Base-by-base conservation (phyloP, 352 stramenopile genomes). In the Thalassiosira hispida region DNA sequence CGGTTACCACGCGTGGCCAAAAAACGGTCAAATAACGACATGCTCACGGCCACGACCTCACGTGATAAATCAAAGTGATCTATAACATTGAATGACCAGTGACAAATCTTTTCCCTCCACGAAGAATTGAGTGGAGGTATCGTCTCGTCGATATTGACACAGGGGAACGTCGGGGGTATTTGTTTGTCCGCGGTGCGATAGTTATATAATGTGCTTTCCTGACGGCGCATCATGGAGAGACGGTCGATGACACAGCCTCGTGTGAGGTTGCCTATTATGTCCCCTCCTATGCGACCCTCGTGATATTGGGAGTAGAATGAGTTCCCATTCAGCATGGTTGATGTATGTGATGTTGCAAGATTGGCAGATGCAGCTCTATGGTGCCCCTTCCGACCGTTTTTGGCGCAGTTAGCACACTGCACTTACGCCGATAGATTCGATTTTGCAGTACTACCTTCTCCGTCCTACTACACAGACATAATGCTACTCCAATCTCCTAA, bases 51-150 rank as follows among this genome's bases (percentile, higher is more conserved):
- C 40, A 92, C 88, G 46, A 91, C 79, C 62, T 94, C 86, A 11
- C 88, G 66, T 1, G 79, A 88, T 33, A 94, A 53, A 46, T 92
- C 83, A 69, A 92, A 94, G 69, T 93, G 88, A 81, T 93, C 88
- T 0, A 92, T 77, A 0, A 94, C 88, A 67, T 90, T 92, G 73
- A 90, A 93, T 11, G 64, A 83, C 86, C 88, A 93, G 31, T 92
- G 84, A 56, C 81, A 91, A 18, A 93, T 91, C 74, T 93, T 93
- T 66, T 91, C 85, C 18, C 88, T 46, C 88, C 88, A 93, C 2
- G 64, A 74, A 14, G 73, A 63, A 47, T 87, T 91, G 9, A 88
- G 62, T 9, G 31, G 52, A 0, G 62, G 63, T 38, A 81, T 65
- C 12, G 67, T 47, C 12, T 87, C 68, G 47, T 66, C 73, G 7